A percentile compares a stretch with the other conserved stretches of the same genome.
Evolutionary conservation across 2,329 filamentous ascomycete genomes (phyloP).

Genomic region (Didymella sp.): DNA sequence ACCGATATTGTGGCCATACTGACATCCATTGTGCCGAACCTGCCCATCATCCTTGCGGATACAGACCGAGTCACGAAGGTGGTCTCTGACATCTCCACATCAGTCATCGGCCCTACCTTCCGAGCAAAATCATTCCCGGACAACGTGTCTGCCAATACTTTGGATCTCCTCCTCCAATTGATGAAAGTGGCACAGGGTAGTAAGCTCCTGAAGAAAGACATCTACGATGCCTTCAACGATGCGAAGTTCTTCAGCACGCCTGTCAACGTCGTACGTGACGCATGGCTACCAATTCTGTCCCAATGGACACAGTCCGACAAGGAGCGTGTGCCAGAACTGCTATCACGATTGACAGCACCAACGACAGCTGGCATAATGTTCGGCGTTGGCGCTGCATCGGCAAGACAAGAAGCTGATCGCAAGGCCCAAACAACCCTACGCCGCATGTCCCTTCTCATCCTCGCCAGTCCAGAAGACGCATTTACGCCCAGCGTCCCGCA

Average conservation of each 20-base stretch:
- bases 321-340: conserved; percentile 81
- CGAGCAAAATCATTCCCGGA: conserved; percentile 87
- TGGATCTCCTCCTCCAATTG: conserved; percentile 78
- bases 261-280: conserved; percentile 68
- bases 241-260: conserved; percentile 79
- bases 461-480: conserved; percentile 78
- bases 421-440: conserved; percentile 90
- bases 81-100: conserved; percentile 80
- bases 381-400: conserved; percentile 94
- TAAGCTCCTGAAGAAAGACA: conserved; percentile 92
- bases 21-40: conserved; percentile 76
- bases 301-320: conserved; percentile 89
- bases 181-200: conserved; percentile 79
- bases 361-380: conserved; percentile 97
- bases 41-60: conserved; percentile 84
- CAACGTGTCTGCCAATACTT: conserved; percentile 74
- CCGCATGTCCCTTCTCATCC: conserved; percentile 77
- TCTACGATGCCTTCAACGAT: conserved; percentile 92
- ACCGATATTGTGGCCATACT: conserved; percentile 79
- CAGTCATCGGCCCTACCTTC: conserved; percentile 80
- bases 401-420: conserved; percentile 91
- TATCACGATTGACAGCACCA: conserved; percentile 79
- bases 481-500: conserved; percentile 77
- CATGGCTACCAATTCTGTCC: conserved; percentile 83
- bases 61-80: conserved; percentile 82